Percentiles rank a stretch among this genome's conserved stretches.
Conservation (phyloP, 176 grass and related monocot genomes). For the Thinopyrum elongatum region DNA sequence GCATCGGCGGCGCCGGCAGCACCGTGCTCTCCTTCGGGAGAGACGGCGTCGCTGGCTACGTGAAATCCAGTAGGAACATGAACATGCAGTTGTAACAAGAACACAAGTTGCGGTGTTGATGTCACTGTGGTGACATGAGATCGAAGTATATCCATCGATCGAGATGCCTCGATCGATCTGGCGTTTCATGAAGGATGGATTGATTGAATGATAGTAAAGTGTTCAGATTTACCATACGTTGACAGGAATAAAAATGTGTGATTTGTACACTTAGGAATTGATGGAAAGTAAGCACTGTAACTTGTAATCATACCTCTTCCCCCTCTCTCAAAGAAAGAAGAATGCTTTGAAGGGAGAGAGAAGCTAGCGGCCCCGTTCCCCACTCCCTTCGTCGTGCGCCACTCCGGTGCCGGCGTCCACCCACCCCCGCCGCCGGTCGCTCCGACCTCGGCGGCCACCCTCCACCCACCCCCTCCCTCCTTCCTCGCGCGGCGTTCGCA, state of each 20-base stretch:
- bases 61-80: slow-evolving; percentile 21
- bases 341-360: too few species aligned
- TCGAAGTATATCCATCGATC: not conserved
- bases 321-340: too few species aligned
- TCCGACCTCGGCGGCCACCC: too few species aligned
- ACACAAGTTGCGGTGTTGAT: not conserved
- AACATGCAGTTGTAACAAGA: slow-evolving; percentile 25
- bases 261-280: not conserved
- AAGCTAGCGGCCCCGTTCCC: too few species aligned
- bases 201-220: slow-evolving; percentile 28
- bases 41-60: slow-evolving; percentile 24
- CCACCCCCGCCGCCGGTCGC: too few species aligned
- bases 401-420: too few species aligned
- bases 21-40: slow-evolving; percentile 24
- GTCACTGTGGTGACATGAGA: not conserved
- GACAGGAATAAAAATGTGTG: slow-evolving; percentile 2
- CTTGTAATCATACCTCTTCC: not conserved
- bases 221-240: not conserved
- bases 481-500: too few species aligned
- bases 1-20: not conserved
- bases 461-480: too few species aligned
- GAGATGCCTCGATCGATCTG: not conserved
- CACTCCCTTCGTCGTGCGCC: too few species aligned
- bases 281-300: not conserved
- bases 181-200: slow-evolving; percentile 10